These are phyloP conservation scores for Mucor sp. DNA, from an alignment of 371 early-diverging fungal genomes.

Conservation along the genomic window DNA sequence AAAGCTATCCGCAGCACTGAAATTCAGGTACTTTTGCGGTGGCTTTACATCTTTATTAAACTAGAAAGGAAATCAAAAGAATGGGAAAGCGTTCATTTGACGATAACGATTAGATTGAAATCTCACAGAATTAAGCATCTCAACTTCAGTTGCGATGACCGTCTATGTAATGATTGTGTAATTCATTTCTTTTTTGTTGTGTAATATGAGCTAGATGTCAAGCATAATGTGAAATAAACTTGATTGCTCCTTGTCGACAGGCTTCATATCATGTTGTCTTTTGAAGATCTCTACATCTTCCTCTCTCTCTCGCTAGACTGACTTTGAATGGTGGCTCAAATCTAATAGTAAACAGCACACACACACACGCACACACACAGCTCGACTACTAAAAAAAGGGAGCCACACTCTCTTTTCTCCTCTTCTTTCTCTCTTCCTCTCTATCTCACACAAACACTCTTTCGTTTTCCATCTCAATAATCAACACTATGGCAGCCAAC, in stretches of 20 bases:
- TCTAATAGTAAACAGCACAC: neutral
- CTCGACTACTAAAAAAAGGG: neutral
- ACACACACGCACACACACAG: neutral
- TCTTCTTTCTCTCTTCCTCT: neutral
- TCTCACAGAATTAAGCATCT: neutral
- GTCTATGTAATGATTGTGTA: neutral
- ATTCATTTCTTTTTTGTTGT: neutral
- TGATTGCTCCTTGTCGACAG: neutral
- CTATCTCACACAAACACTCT: neutral
- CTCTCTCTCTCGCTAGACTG: neutral
- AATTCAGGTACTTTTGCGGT: neutral
- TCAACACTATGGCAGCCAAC: conserved; percentile 24
- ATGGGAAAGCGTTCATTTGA: neutral
- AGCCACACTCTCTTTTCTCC: neutral
- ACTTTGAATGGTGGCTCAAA: neutral
- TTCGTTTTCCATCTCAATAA: conserved; percentile 3
- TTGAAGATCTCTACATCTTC: neutral
- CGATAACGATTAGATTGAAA: neutral
- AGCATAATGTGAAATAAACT: neutral
- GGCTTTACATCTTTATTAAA: neutral
- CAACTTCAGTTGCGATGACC: neutral
- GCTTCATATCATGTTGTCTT: neutral
- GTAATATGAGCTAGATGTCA: neutral
- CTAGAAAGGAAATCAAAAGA: neutral
- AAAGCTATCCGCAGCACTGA: neutral